Percentiles rank a stretch among this genome's conserved stretches.
These are phyloP conservation scores for Brassica nigra DNA, from an alignment of 345 rosid species.

Conservation along the genomic window DNA sequence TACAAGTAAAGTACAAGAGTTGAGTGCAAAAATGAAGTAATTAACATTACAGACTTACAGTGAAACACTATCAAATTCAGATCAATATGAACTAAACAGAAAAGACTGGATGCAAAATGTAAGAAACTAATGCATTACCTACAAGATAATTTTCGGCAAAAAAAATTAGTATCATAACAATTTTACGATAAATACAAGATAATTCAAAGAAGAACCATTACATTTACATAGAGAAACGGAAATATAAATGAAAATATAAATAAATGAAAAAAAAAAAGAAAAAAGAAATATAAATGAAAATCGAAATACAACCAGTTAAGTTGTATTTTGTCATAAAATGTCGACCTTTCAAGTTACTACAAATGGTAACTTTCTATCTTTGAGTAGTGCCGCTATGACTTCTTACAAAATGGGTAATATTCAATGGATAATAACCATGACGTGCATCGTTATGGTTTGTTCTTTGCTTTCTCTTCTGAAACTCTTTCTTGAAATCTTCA, in stretches of 20 bases:
- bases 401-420: not conserved
- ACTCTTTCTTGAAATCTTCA: slow-evolving; percentile 15
- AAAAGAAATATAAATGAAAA: not conserved
- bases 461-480: slow-evolving; percentile 13
- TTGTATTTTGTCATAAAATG: not conserved
- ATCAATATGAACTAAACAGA: not conserved
- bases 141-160: not conserved
- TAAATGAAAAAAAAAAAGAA: too few species aligned
- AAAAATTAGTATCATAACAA: not conserved
- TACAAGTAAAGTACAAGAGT: not conserved
- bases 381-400: slow-evolving; percentile 7
- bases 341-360: not conserved
- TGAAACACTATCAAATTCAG: too few species aligned
- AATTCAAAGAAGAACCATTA: not conserved
- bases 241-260: not conserved
- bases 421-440: slow-evolving; percentile 21
- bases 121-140: not conserved
- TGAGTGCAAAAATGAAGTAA: not conserved
- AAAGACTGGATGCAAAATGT: not conserved
- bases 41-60: not conserved
- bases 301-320: not conserved
- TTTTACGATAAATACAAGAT: not conserved
- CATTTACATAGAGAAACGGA: not conserved
- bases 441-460: slow-evolving; percentile 17
- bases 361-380: not conserved